Percentiles rank a stretch among this genome's conserved stretches.
phyloP scores from a whole-genome alignment of 306 rosid species.

The Mimosa bimucronata region DNA sequence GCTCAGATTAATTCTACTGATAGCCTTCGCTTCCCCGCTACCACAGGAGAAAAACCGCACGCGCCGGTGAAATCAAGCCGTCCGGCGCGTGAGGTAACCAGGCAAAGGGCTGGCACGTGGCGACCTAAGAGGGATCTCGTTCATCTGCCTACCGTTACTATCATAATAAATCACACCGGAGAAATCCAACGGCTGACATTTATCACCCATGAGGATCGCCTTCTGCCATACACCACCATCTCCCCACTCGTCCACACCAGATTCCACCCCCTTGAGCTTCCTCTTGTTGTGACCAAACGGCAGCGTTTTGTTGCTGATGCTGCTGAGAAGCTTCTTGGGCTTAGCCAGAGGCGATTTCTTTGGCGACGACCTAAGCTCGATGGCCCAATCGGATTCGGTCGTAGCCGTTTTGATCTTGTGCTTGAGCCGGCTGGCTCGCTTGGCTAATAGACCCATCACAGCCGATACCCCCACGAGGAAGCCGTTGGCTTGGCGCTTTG shows the following conservation, averaged over 20 bases:
- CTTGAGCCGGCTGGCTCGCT: conserved; percentile 44
- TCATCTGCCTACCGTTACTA: conserved; percentile 53
- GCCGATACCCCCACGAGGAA: conserved; percentile 49
- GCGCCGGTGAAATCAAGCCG: not conserved
- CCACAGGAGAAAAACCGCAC: not conserved
- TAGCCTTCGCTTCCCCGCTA: not conserved
- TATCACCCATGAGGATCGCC: conserved; percentile 85
- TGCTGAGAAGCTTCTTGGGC: conserved; percentile 73
- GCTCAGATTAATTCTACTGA: not conserved
- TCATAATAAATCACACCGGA: conserved; percentile 82
- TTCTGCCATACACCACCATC: conserved; percentile 95
- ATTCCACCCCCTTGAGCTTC: conserved; percentile 24
- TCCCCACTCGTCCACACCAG: conserved; percentile 51
- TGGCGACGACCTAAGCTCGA: conserved; percentile 35
- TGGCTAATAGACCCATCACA: conserved; percentile 43
- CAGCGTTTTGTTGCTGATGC: conserved; percentile 65
- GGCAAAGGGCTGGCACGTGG: conserved; percentile 96
- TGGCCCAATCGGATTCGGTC: not conserved
- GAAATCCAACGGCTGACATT: conserved; percentile 85
- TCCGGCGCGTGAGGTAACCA: conserved; percentile 56
- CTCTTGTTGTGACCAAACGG: conserved; percentile 46
- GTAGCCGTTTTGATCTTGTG: conserved; percentile 42
- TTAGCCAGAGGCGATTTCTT: conserved; percentile 36
- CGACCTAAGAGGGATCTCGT: conserved; percentile 62
- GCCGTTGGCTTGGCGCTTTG: conserved; percentile 35